A percentile compares a stretch with the other conserved stretches of the same genome.
Conservation (phyloP, 768 basidiomycete species). For the Leccinum pellstonianum region DNA sequence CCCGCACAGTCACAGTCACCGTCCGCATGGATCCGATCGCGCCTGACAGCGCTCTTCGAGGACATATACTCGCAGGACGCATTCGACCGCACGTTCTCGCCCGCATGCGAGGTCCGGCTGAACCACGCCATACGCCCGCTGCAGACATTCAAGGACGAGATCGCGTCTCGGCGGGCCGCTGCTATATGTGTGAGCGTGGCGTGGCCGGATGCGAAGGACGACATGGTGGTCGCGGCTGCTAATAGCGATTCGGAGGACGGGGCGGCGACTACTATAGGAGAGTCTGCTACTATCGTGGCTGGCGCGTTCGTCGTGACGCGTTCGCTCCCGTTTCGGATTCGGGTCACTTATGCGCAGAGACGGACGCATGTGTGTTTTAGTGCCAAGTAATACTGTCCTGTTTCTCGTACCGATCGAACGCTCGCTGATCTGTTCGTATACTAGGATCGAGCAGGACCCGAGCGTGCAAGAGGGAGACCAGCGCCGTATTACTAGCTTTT, state of each 20-base stretch:
- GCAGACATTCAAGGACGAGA: constrained; percentile 29
- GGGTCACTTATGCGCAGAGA: constrained; percentile 38
- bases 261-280: too few species aligned
- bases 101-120: constrained; percentile 32
- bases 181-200: constrained; percentile 25
- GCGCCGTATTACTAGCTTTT: constrained; percentile 36
- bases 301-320: constrained; percentile 42
- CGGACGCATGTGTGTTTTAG: constrained; percentile 37
- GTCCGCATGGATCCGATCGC: constrained; percentile 32
- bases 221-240: neutral
- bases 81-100: constrained; percentile 35
- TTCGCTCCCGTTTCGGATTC: constrained; percentile 39
- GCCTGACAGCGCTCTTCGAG: constrained; percentile 30
- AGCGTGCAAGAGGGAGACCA: constrained; percentile 17
- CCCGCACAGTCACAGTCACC: neutral
- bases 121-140: constrained; percentile 30
- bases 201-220: constrained; percentile 33
- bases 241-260: neutral
- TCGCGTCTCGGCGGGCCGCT: constrained; percentile 21
- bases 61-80: constrained; percentile 11
- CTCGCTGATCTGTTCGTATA: neutral
- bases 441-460: constrained; percentile 28
- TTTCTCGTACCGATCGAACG: neutral
- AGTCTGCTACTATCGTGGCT: constrained; percentile 34
- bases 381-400: constrained; percentile 31